Evolutionary conservation across 2,329 filamentous ascomycete species (phyloP), one percentile per base, ranked within the genome.

Genomic region (Volutella citrinella): DNA sequence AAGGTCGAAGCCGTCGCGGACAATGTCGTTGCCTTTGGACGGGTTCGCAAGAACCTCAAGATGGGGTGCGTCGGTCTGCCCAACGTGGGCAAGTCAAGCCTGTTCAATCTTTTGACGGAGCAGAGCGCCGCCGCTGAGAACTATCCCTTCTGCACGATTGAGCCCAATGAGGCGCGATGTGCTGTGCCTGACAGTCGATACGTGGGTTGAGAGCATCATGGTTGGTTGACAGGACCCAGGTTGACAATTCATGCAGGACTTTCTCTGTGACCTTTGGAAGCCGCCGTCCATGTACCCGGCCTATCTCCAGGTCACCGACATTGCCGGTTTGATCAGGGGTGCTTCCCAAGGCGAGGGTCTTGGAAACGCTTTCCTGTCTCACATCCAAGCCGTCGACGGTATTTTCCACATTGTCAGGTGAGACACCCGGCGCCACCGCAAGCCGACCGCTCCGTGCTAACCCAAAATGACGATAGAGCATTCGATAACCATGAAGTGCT

Each of bases 1-100:
- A 68, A 68, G 48, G 42, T 50, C 17, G 59, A 65, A 33, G 48
- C 55, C 19, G 59, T 64, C 37, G 58, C 52, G 37, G 61, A 60
- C 48, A 68, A 68, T 59, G 65, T 69, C 39, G 63, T 68, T 19
- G 65, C 65, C 15, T 69, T 69, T 34, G 65, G 65, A 6, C 52
- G 65, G 29, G 65, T 68, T 38, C 51, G 59, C 37, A 66, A 65
- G 46, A 68, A 68, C 49, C 57, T 69, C 10, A 69, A 69, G 49
- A 69, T 69, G 65, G 65, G 65, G 36, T 68, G 65, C 43, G 65
- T 69, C 19, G 65, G 65, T 27, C 53, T 69, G 30, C 65, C 65
- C 23, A 69, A 69, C 33, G 65, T 69, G 30, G 65, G 65, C 30
- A 69, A 69, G 42, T 65, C 61, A n/a, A 65, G 60, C 27, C 42